Percentiles rank a stretch among this genome's conserved stretches.
Conservation (phyloP, 2,329 filamentous ascomycete species). For the Apiospora saccharicola region DNA sequence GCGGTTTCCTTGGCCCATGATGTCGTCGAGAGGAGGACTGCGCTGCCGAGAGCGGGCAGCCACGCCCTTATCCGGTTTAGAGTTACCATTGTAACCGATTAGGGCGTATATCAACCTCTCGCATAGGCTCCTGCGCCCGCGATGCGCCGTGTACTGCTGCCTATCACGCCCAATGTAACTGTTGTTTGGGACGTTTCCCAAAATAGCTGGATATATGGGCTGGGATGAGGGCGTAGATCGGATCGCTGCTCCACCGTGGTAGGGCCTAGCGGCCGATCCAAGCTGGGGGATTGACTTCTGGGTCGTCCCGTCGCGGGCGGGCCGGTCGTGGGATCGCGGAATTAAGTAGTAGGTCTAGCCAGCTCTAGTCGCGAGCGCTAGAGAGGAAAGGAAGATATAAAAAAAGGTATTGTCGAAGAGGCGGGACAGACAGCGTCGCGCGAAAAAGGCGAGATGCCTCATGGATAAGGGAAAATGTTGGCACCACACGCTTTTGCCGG, state of each 20-base stretch:
- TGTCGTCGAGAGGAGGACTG: neutral
- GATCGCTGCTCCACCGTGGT: slow-evolving; percentile 11
- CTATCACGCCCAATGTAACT: neutral
- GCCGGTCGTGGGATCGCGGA: neutral
- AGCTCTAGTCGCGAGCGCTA: neutral
- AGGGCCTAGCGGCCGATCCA: slow-evolving; percentile 9
- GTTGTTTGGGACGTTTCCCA: neutral
- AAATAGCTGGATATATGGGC: neutral
- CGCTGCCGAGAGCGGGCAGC: neutral
- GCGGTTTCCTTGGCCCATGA: neutral
- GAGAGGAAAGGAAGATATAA: neutral
- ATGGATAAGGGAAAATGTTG: neutral
- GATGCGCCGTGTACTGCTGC: neutral
- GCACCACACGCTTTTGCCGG: neutral
- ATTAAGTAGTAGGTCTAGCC: neutral
- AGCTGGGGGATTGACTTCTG: neutral
- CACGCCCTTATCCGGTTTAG: neutral
- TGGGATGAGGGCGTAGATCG: neutral
- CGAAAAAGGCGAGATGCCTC: neutral
- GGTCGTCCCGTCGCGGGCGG: neutral
- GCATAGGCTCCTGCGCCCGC: neutral
- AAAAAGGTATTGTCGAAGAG: neutral
- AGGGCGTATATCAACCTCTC: neutral
- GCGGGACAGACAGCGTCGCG: neutral
- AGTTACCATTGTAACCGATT: neutral